Conservation (phyloP, 164 flowering plant genomes). For the Stephania cephalantha region DNA sequence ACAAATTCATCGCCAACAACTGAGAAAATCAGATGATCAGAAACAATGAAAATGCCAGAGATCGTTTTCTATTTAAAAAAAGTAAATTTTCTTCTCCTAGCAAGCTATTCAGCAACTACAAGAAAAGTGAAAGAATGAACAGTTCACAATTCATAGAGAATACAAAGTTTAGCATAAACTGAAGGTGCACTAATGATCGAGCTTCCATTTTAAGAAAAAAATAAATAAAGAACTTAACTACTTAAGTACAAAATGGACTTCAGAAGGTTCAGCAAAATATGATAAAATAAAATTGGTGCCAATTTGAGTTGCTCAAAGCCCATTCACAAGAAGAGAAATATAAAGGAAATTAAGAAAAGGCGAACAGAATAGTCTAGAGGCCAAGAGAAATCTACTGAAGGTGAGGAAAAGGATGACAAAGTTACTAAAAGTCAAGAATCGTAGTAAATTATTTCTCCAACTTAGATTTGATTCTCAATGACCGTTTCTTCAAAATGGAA, state of each 20-base stretch:
- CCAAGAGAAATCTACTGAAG: too few relatives aligned
- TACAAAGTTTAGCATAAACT: neutral
- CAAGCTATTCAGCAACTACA: neutral
- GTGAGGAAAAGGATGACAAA: neutral
- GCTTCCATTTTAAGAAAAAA: too few relatives aligned
- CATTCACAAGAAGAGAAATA: too few relatives aligned
- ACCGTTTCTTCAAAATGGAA: neutral
- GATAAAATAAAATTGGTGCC: too few relatives aligned
- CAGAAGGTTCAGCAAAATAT: too few relatives aligned
- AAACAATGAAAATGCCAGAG: neutral
- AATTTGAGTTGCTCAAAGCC: too few relatives aligned
- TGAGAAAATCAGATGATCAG: conserved; percentile 25
- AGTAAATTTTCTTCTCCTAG: neutral
- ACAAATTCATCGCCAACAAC: conserved; percentile 66
- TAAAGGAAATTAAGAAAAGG: too few relatives aligned
- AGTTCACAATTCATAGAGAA: neutral
- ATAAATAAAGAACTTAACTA: too few relatives aligned
- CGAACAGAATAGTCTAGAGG: too few relatives aligned
- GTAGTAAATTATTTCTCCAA: neutral
- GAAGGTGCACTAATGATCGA: too few relatives aligned
- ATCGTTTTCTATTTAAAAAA: neutral
- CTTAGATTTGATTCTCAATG: neutral
- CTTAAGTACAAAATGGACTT: too few relatives aligned
- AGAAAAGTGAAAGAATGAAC: neutral
- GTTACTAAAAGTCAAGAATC: neutral